Evolutionary conservation across 1,139 yeast genomes (phyloP).

Genomic region (Scheffersomyces titani): DNA sequence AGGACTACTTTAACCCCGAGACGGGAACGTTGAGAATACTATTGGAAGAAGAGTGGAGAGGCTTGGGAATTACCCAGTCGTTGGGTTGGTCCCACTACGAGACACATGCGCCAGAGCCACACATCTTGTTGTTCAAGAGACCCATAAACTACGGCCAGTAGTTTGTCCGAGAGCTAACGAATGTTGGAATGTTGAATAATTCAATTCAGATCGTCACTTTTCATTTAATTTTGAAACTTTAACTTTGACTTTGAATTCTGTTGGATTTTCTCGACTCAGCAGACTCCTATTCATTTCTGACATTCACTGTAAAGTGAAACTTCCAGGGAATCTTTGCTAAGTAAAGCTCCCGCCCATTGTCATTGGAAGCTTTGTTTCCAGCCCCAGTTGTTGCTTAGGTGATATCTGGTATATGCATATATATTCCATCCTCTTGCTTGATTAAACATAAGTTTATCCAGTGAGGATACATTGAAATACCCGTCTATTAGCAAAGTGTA

Average conservation of each 20-base stretch:
- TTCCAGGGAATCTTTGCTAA: background rate
- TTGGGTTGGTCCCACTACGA: slow-evolving; percentile 99
- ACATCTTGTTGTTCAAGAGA: slow-evolving; percentile 84
- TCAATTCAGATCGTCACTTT: background rate
- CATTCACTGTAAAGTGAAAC: background rate
- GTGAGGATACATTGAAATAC: background rate
- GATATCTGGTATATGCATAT: background rate
- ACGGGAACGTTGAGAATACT: slow-evolving; percentile 91
- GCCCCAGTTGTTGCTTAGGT: background rate
- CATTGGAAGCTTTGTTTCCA: background rate
- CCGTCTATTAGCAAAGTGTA: background rate
- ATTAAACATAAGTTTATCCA: background rate
- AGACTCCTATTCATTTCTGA: background rate
- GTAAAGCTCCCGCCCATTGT: background rate
- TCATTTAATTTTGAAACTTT: background rate
- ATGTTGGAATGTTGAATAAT: background rate
- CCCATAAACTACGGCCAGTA: slow-evolving; percentile 41
- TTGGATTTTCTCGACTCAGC: background rate
- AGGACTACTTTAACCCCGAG: slow-evolving; percentile 91
- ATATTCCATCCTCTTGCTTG: background rate
- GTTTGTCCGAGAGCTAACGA: background rate
- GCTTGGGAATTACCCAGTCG: slow-evolving; percentile 95
- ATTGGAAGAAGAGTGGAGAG: slow-evolving; percentile 98
- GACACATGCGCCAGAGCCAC: slow-evolving; percentile 98
- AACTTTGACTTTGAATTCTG: background rate